Conservation (phyloP, 495 filamentous ascomycete genomes). For the Usnea hakonensis region DNA sequence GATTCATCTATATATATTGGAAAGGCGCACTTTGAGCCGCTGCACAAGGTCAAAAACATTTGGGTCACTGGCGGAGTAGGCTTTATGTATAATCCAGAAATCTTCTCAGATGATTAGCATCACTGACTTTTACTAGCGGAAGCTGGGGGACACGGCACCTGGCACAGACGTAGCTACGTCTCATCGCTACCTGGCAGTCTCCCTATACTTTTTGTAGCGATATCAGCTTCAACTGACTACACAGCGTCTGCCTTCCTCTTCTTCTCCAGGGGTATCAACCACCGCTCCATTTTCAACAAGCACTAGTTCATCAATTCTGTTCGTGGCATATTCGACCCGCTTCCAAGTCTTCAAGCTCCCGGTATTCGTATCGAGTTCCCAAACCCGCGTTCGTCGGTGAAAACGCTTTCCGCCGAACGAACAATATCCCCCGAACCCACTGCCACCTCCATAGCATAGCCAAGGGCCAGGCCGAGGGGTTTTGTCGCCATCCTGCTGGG, state of each 20-base stretch:
- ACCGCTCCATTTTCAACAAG: constrained; percentile 31
- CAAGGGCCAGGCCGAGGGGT: constrained; percentile 27
- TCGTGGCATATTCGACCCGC: constrained; percentile 32
- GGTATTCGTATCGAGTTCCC: constrained; percentile 32
- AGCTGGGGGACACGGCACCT: no score
- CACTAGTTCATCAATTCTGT: constrained; percentile 34
- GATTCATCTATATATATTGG: no score
- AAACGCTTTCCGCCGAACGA: constrained; percentile 29
- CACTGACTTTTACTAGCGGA: no score
- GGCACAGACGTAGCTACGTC: no score
- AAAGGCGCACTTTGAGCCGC: no score
- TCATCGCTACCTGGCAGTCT: constrained; percentile 19
- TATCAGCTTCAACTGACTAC: constrained; percentile 25
- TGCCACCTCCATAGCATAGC: constrained; percentile 33
- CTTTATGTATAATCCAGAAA: no score
- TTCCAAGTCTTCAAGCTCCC: constrained; percentile 33
- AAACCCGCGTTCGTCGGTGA: constrained; percentile 33
- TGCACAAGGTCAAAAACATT: no score
- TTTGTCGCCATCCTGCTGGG: constrained; percentile 4
- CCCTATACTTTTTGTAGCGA: constrained; percentile 22
- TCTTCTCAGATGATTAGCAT: no score
- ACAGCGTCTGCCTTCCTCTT: constrained; percentile 26
- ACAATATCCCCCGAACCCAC: constrained; percentile 35
- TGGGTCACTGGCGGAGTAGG: no score
- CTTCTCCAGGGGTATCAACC: constrained; percentile 20